Evolutionary conservation across 1,284 basidiomycete genomes (phyloP).

Genomic region (Heterobasidion occidentale): DNA sequence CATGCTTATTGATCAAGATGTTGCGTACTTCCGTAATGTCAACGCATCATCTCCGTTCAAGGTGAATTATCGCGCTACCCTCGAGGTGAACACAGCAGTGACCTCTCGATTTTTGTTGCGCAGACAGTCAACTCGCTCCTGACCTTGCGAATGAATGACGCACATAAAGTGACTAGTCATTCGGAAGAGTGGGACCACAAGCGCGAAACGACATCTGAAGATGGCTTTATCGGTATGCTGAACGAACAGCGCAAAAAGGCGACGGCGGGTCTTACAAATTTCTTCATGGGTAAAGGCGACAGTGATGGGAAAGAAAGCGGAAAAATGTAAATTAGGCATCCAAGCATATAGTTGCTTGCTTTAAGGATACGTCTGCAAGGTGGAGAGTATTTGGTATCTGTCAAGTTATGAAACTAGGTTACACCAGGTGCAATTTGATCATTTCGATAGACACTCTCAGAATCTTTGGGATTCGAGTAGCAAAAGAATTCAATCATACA

Average conservation of each 20-base stretch:
- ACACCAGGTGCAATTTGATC: too few relatives aligned
- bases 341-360: too few relatives aligned
- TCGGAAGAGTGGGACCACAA: slow-evolving; percentile 43
- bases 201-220: slow-evolving; percentile 30
- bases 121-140: slow-evolving; percentile 39
- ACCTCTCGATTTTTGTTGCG: not conserved
- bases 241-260: slow-evolving; percentile 40
- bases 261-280: slow-evolving; percentile 30
- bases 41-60: slow-evolving; percentile 31
- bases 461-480: too few relatives aligned
- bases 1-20: slow-evolving; percentile 42
- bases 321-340: not conserved
- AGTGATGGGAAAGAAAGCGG: not conserved
- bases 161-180: slow-evolving; percentile 31
- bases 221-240: slow-evolving; percentile 39
- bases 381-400: too few relatives aligned
- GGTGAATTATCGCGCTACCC: slow-evolving; percentile 14
- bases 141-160: slow-evolving; percentile 32
- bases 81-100: not conserved
- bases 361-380: too few relatives aligned
- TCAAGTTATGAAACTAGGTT: too few relatives aligned
- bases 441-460: too few relatives aligned
- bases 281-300: slow-evolving; percentile 14
- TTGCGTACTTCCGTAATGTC: slow-evolving; percentile 36
- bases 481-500: too few relatives aligned